These are phyloP conservation scores for Pterocarpus macrocarpus DNA, from an alignment of 306 rosid species.

Conservation along the genomic window DNA sequence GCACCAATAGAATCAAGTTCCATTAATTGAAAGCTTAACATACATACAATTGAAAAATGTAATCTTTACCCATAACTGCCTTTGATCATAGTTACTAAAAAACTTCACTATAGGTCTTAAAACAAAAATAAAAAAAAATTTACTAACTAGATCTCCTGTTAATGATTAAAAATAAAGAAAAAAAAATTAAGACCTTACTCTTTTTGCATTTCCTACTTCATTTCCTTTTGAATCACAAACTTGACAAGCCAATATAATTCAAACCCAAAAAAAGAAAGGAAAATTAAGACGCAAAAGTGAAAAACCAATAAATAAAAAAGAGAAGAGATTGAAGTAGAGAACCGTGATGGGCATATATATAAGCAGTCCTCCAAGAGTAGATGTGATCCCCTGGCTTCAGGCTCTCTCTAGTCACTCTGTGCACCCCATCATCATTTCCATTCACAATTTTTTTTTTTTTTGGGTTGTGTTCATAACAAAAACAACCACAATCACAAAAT, in stretches of 20 bases:
- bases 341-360: slow-evolving; percentile 97
- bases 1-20: neutral
- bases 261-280: neutral
- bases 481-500: neutral
- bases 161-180: neutral
- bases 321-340: slow-evolving; percentile 26
- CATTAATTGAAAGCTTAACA: slow-evolving; percentile 14
- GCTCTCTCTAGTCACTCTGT: slow-evolving; percentile 66
- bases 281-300: neutral
- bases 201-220: neutral
- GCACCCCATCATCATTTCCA: neutral
- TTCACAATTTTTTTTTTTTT: neutral
- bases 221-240: neutral
- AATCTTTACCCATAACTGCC: neutral
- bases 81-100: neutral
- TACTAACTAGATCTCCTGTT: neutral
- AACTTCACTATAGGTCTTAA: neutral
- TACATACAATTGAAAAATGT: neutral
- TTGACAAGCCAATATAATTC: neutral
- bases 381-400: slow-evolving; percentile 93
- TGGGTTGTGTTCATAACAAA: neutral
- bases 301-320: neutral
- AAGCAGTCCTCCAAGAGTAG: slow-evolving; percentile 90
- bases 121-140: neutral
- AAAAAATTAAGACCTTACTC: neutral